Percentiles rank a stretch among this genome's conserved stretches.
These are phyloP conservation scores for Xanthoconium purpureum DNA, from an alignment of 768 basidiomycete species.

Conservation along the genomic window DNA sequence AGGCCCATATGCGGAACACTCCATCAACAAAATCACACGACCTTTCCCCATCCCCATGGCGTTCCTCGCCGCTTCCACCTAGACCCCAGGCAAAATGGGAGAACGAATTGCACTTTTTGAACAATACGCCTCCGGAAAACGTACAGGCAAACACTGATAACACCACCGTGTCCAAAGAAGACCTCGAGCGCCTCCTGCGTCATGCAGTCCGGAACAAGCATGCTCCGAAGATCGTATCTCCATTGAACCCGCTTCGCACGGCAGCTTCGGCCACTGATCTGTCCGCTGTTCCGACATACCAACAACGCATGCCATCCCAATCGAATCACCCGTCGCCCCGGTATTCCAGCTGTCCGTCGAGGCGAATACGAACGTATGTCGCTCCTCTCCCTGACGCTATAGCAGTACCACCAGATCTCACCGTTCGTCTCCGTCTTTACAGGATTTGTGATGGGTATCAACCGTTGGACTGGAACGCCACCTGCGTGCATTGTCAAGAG, in stretches of 20 bases:
- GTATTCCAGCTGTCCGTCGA: constrained; percentile 15
- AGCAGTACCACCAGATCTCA: constrained; percentile 5
- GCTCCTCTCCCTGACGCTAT: not conserved
- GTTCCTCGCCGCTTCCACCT: constrained; percentile 7
- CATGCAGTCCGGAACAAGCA: constrained; percentile 25
- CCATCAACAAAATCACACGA: not conserved
- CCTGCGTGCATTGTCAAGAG: constrained; percentile 27
- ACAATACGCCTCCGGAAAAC: not conserved
- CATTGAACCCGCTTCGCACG: constrained; percentile 30
- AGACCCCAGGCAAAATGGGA: constrained; percentile 5
- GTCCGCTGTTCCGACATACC: constrained; percentile 17
- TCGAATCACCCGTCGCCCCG: constrained; percentile 19
- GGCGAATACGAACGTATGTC: constrained; percentile 30
- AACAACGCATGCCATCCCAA: constrained; percentile 21
- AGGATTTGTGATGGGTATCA: constrained; percentile 28
- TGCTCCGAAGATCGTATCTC: constrained; percentile 30
- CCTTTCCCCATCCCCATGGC: constrained; percentile 5
- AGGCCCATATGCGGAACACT: constrained; percentile 3
- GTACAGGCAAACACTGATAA: not conserved
- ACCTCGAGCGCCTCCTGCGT: constrained; percentile 25
- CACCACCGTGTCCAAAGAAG: constrained; percentile 12
- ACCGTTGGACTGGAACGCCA: constrained; percentile 15
- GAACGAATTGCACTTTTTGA: not conserved
- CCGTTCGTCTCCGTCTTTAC: not conserved
- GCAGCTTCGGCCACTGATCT: constrained; percentile 10